Evolutionary conservation across 768 basidiomycete genomes (phyloP), one percentile per base, ranked within the genome.

Genomic region (Boletus pseudo-olivaceus): DNA sequence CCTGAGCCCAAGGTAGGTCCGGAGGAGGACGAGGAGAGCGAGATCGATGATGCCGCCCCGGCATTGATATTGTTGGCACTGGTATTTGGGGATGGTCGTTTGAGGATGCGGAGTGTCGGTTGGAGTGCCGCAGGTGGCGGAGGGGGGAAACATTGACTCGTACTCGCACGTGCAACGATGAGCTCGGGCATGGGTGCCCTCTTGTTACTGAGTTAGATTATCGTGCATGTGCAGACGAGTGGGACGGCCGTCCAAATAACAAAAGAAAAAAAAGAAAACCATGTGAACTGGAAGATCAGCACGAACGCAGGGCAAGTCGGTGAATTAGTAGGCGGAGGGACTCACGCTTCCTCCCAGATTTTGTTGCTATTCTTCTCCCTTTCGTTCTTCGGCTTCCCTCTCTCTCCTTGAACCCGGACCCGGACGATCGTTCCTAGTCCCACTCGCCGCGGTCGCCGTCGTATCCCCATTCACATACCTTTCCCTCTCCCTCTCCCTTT

Each of bases 311-410:
- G 60, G 32, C 44, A 26, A 19, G 44, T 27, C 32, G 46, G 47
- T 38, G 32, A 12, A 42, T 15, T n/a, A n/a, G 37, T 53, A 15
- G n/a, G 20, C 15, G 3, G 11, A n/a, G 11, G 27, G 33, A 76
- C 86, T 72, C 65, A 89, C 88, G 88, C 88, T 60, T 82, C 76
- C 54, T 83, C 78, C 88, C 88, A 90, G 48, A 89, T 73, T 50
- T 72, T 76, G 63, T 75, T 78, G 32, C 77, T 82, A 33, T 68
- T 43, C 32, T 27, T 32, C 46, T 43, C 47, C 33, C 10, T 33
- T 34, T 30, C 19, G 52, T 11, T 10, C 27, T 23, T 43, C 27
- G 5, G 17, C 23, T 12, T n/a, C 29, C 11, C 10, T 7, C 3
- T 7, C n/a, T 27, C 33, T n/a, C 30, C 6, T 56, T 26, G 17